Evolutionary conservation across 257 asterid genomes (phyloP), one percentile per base, ranked within the genome.

Genomic region (Solanum medicagineum): DNA sequence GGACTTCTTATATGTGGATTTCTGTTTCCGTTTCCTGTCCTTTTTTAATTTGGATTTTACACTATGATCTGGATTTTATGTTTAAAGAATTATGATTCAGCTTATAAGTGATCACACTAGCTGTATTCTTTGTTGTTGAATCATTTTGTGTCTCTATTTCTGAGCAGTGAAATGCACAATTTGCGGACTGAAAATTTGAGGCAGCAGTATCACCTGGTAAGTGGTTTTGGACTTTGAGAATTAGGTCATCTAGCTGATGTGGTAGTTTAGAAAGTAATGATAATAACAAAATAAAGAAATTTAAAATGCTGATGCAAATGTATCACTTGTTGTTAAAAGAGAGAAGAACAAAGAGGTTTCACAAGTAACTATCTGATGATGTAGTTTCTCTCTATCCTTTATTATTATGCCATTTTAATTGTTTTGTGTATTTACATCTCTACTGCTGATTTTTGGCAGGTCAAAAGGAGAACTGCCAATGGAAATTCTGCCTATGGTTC

Each of bases 201-300:
- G 91, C 96, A 97, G 88, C 99, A 97, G 88, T 97, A 97, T 88
- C 91, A 89, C 84, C 84, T 90, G 94, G 98, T 97, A 91, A 92
- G 97, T 81, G 81, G 42, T 84, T 75, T 24, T 80, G 36, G 53
- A 63, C 17, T 71, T 66, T 85, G 71, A 53, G 49, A 17, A 53
- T 79, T 53, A 56, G 63, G 22, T 65, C 56, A 65, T 87, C 49
- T 53, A 29, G 83, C 49, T 29, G 49, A 53, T 53, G 47, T 79
- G 45, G 47, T 29, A 29, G 83, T 79, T 51, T 79, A 26, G 49
- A 53, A 79, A 53, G 51, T 53, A 79, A 79, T 51, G 10, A 53
- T 79, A 54, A 29, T 24, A 53, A 26, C 49, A 79, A 53, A 51
- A 77, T 24, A 24, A 53, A 53, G 65, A 49, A 79, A 54, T 79